phyloP scores from a whole-genome alignment of 257 asterid species.

The Solanum pennellii region DNA sequence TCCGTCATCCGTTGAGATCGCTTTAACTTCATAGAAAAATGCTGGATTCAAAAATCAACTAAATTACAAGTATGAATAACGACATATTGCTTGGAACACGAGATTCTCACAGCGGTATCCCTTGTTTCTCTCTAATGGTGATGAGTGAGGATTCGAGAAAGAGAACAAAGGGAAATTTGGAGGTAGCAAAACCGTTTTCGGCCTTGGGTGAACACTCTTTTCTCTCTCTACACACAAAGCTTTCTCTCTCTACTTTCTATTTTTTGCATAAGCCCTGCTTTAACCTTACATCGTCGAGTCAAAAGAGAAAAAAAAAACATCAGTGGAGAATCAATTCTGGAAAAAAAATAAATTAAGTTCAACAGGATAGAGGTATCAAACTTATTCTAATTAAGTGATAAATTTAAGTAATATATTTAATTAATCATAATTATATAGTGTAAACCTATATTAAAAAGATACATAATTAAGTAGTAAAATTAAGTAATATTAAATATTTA shows the following conservation, averaged over 20 bases:
- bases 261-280: conserved; percentile 1
- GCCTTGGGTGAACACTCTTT: background rate
- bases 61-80: conserved; percentile 12
- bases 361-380: background rate
- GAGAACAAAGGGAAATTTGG: conserved; percentile 10
- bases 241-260: conserved; percentile 1
- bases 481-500: too few species aligned
- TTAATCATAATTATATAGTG: background rate
- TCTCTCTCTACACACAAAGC: background rate
- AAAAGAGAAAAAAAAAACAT: background rate
- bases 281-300: background rate
- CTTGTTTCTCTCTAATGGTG: background rate
- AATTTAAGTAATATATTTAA: background rate
- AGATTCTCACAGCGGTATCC: background rate
- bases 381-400: background rate
- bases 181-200: conserved; percentile 3
- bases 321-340: background rate
- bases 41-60: conserved; percentile 72
- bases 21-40: conserved; percentile 31
- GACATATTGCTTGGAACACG: background rate
- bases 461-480: too few species aligned
- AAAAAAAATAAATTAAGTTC: background rate
- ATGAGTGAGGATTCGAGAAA: background rate
- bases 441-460: background rate
- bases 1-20: conserved; percentile 30